Evolutionary conservation across 148 eudicot genomes (phyloP).

Genomic region (Pouteria glomerata): DNA sequence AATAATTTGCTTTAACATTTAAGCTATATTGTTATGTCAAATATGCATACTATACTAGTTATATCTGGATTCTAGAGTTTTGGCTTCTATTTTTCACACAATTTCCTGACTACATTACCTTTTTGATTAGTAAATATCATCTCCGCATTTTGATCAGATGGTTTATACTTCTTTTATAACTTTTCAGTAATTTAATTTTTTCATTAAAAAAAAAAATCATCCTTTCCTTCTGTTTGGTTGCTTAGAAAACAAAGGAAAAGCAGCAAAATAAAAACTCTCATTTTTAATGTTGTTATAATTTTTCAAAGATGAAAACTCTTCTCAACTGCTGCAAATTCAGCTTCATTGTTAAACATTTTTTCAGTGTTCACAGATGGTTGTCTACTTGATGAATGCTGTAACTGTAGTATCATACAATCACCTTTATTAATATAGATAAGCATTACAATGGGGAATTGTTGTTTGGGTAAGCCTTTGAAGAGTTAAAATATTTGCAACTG

Average conservation of each 20-base stretch:
- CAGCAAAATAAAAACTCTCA: not conserved
- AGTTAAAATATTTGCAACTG: too few species aligned
- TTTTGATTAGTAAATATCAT: too few species aligned
- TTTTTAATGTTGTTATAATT: too few species aligned
- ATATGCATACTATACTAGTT: not conserved
- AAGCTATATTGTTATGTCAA: not conserved
- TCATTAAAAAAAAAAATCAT: not conserved
- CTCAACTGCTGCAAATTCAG: not conserved
- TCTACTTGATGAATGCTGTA: too few species aligned
- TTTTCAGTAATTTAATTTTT: not conserved
- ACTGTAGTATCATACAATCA: not conserved
- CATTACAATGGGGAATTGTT: not conserved
- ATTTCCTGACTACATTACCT: too few species aligned
- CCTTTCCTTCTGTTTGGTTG: not conserved
- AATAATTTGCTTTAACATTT: not conserved
- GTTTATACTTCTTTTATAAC: not conserved
- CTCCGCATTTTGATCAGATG: not conserved
- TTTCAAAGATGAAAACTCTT: conserved; percentile 1
- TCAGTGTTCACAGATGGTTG: not conserved
- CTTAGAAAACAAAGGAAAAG: not conserved
- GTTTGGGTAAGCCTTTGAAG: not conserved
- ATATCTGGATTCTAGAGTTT: not conserved
- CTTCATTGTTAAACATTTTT: not conserved
- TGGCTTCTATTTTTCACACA: not conserved
- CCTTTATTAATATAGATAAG: not conserved